Conservation (phyloP, 2,329 filamentous ascomycete species). For the Penicillium thymicola region DNA sequence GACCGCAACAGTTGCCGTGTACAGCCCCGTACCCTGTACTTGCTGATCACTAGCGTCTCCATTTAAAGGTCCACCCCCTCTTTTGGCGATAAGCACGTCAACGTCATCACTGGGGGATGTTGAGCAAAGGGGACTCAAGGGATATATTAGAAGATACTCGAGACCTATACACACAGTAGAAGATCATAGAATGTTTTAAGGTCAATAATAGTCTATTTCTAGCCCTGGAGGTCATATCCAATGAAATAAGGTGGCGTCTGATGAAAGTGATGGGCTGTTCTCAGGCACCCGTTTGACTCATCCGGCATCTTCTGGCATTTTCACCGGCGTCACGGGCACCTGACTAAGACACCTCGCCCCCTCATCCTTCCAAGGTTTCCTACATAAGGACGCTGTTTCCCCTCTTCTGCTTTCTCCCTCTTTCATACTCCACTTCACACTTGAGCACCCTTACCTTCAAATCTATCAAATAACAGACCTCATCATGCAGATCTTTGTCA, state of each 20-base stretch:
- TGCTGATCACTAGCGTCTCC: slow-evolving; percentile 4
- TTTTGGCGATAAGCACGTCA: slow-evolving; percentile 25
- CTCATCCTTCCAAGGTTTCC: slow-evolving; percentile 10
- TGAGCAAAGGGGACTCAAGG: not conserved
- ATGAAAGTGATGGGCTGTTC: slow-evolving; percentile 11
- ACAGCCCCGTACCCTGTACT: slow-evolving; percentile 12
- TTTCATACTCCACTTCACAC: slow-evolving; percentile 15
- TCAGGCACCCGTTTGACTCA: slow-evolving; percentile 25
- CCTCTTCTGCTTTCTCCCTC: slow-evolving; percentile 23
- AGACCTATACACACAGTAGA: not conserved
- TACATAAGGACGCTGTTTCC: slow-evolving; percentile 32
- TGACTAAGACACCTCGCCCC: slow-evolving; percentile 32
- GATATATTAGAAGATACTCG: not conserved
- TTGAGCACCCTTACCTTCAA: slow-evolving; percentile 11
- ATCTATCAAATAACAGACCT: slow-evolving; percentile 13
- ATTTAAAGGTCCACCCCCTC: slow-evolving; percentile 23
- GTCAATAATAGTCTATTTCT: not conserved
- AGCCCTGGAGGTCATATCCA: not conserved
- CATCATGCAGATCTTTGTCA: slow-evolving; percentile 97
- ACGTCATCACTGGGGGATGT: slow-evolving; percentile 19
- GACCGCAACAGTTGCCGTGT: not conserved
- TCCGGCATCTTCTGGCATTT: slow-evolving; percentile 19
- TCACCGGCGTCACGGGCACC: slow-evolving; percentile 7
- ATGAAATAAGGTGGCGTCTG: slow-evolving; percentile 16
- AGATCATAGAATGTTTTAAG: not conserved